These are phyloP conservation scores for Notholithocarpus densiflorus DNA, from an alignment of 306 rosid species.

Conservation along the genomic window DNA sequence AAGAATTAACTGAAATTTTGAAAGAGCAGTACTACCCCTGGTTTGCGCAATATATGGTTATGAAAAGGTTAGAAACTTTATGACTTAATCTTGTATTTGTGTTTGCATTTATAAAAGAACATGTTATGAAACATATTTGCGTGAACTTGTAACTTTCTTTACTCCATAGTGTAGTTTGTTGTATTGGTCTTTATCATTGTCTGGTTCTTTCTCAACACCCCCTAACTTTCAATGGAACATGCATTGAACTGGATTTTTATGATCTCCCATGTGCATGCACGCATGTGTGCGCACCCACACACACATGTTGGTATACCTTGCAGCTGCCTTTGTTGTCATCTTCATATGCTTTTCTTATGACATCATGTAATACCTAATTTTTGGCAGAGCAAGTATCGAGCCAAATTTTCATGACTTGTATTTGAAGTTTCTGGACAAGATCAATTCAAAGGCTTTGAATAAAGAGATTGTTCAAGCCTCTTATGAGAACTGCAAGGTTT, in stretches of 20 bases:
- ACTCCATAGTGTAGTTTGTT: neutral
- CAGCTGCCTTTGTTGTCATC: neutral
- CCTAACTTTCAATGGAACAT: neutral
- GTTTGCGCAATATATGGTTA: conserved; percentile 99
- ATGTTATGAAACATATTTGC: neutral
- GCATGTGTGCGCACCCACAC: neutral
- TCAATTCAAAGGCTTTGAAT: conserved; percentile 76
- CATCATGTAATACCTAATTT: neutral
- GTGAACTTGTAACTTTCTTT: neutral
- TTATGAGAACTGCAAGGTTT: conserved; percentile 98
- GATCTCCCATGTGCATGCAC: neutral
- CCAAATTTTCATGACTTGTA: conserved; percentile 94
- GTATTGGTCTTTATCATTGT: neutral
- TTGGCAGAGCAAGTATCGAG: conserved; percentile 94
- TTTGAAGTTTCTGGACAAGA: conserved; percentile 85
- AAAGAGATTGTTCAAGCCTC: conserved; percentile 87
- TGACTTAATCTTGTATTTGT: neutral
- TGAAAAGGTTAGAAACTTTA: conserved; percentile 70
- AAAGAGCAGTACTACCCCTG: conserved; percentile 88
- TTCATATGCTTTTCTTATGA: neutral
- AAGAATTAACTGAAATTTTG: conserved; percentile 66
- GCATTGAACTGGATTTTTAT: neutral
- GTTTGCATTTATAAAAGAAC: neutral
- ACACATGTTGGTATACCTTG: neutral
- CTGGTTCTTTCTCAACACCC: neutral